Evolutionary conservation across 1,284 basidiomycete species (phyloP), one percentile per base, ranked within the genome.

Genomic region (Pseudozyma flocculosa): DNA sequence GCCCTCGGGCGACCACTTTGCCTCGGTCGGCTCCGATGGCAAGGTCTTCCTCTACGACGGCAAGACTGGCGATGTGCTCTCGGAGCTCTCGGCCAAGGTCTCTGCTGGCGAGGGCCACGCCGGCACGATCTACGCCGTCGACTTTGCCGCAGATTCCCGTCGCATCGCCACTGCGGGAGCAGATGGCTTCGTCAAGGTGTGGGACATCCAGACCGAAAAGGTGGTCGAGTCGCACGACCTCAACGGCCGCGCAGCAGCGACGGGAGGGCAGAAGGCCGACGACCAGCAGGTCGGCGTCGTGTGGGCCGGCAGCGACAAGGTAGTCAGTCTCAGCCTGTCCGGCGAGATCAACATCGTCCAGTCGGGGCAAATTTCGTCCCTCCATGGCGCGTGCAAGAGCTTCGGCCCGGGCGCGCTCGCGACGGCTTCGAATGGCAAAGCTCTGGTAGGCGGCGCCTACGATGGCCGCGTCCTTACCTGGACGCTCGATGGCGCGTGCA

Each of bases 41-140:
- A 94, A 92, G 80, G 81, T 83, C 15, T 89, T 95, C 80, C 70
- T 98, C 19, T 97, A 95, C 78, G 91, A 96, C 63, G 95, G 94
- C 26, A 87, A 89, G 79, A 87, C 85, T 3, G 93, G 92, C 2
- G 90, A 95, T 34, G 86, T 54, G 0, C 14, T 55, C 18, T 43
- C 51, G 40, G 48, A 64, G n/a, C 48, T 68, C n/a, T 61, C 62
- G 3, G 58, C 51, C 4, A 61, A 61, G 18, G 15, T 38, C 15
- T 38, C 37, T 17, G 61, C 48, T 2, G 47, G 53, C 19, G 57
- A 53, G 15, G 77, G 76, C n/a, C 80, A 81, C 51, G 55, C 58
- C 15, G 80, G 79, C n/a, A 75, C 78, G 34, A 73, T 80, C 46
- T 81, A 76, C 60, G 76, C 78, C 1, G 70, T 78, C 18, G 60